Evolutionary conservation across 768 basidiomycete genomes (phyloP).

Genomic region (Steccherinum ochraceum): DNA sequence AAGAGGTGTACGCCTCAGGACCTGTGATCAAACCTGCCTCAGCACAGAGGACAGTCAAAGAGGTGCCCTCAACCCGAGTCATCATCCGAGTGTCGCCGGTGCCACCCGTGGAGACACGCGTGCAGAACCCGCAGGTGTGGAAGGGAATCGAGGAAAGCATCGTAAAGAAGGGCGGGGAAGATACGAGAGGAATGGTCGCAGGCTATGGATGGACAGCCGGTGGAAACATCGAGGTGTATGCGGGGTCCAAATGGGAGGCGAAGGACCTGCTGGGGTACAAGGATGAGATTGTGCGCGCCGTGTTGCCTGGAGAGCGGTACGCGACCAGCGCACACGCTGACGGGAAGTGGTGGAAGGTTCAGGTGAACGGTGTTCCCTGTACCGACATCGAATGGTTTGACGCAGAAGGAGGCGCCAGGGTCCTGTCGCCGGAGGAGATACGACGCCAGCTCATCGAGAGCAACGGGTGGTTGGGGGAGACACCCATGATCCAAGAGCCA

Average conservation of each 20-base stretch:
- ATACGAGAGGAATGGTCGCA: neutral
- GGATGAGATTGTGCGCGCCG: no score
- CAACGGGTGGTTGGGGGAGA: neutral
- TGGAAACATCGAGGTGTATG: neutral
- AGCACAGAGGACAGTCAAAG: no score
- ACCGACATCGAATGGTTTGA: no score
- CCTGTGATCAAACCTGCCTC: no score
- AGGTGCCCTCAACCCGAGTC: no score
- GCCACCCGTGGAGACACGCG: neutral
- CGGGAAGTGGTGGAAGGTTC: neutral
- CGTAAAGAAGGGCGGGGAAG: neutral
- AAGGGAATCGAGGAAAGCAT: neutral
- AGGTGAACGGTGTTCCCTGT: neutral
- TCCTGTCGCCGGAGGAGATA: neutral
- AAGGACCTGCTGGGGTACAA: neutral
- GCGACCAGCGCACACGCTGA: neutral
- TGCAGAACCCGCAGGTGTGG: neutral
- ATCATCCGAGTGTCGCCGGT: neutral
- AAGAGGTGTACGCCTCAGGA: no score
- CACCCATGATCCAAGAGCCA: neutral
- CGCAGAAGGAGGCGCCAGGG: no score
- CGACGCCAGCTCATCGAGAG: neutral
- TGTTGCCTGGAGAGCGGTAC: neutral
- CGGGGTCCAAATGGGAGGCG: neutral
- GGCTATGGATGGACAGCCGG: neutral